A percentile compares a stretch with the other conserved stretches of the same genome.
Evolutionary conservation across 139 green algal genomes (phyloP).

Genomic region (Chlorella sp.): DNA sequence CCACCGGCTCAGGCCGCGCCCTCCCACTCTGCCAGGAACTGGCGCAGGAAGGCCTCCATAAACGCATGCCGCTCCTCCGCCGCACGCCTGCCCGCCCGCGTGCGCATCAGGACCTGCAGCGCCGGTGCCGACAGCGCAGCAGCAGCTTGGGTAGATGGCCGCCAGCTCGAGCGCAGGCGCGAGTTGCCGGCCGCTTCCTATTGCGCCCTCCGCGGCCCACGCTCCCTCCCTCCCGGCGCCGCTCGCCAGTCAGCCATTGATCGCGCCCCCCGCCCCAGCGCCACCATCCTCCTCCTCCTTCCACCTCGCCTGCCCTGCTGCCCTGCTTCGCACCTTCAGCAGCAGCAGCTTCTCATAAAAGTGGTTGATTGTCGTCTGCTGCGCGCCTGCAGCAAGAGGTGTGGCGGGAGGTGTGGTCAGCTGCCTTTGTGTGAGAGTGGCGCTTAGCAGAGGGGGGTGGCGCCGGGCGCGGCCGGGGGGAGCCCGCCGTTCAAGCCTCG

Average conservation of each 20-base stretch:
- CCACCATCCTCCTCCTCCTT: too few species aligned
- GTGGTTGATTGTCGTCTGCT: conserved; percentile 78
- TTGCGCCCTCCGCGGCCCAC: too few species aligned
- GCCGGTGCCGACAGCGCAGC: neutral
- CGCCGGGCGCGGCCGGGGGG: too few species aligned
- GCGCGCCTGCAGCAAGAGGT: neutral
- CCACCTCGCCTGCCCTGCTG: neutral
- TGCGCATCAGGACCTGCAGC: conserved; percentile 73
- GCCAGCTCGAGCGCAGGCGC: neutral
- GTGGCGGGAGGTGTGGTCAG: too few species aligned
- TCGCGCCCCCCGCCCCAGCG: too few species aligned
- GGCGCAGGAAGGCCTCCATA: conserved; percentile 67
- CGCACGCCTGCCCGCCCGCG: conserved; percentile 32
- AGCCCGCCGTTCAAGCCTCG: too few species aligned
- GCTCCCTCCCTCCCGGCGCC: too few species aligned
- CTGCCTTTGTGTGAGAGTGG: too few species aligned
- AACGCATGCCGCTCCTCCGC: conserved; percentile 60
- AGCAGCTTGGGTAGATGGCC: neutral
- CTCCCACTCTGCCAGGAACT: conserved; percentile 64
- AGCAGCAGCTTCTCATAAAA: conserved; percentile 84
- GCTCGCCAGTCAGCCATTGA: too few species aligned
- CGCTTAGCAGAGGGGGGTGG: too few species aligned
- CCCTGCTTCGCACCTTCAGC: conserved; percentile 58
- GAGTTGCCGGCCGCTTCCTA: too few species aligned
- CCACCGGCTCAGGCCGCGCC: conserved; percentile 44